phyloP scores from a whole-genome alignment of 2,329 filamentous ascomycete species.

The Cordyceps tenuipes region DNA sequence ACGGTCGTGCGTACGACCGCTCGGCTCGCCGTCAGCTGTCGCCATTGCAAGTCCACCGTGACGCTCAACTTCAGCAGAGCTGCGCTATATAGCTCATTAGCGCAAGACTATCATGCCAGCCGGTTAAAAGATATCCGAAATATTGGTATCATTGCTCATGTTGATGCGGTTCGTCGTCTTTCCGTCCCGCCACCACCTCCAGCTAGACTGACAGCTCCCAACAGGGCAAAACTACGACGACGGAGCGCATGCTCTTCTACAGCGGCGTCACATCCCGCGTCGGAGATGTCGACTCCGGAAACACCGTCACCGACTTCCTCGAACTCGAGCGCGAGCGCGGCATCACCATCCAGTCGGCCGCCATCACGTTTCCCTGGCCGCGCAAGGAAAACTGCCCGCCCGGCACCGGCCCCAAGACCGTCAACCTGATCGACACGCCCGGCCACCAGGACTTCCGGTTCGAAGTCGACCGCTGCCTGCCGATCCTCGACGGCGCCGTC shows the following conservation, averaged over 20 bases:
- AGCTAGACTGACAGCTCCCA: neutral
- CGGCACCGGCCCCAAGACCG: slow-evolving; percentile 48
- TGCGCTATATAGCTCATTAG: slow-evolving; percentile 12
- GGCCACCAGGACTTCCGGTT: slow-evolving; percentile 97
- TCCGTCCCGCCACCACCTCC: neutral
- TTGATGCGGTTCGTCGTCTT: slow-evolving; percentile 62
- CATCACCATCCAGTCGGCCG: slow-evolving; percentile 96
- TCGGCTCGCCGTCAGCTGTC: neutral
- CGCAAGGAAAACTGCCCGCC: slow-evolving; percentile 38
- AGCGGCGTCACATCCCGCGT: slow-evolving; percentile 82
- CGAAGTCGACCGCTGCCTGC: slow-evolving; percentile 83
- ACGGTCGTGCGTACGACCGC: neutral
- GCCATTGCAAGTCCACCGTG: neutral
- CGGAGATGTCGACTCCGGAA: slow-evolving; percentile 93
- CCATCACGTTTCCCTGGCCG: slow-evolving; percentile 93
- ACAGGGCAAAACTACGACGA: slow-evolving; percentile 91
- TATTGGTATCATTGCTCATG: slow-evolving; percentile 97
- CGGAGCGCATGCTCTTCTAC: slow-evolving; percentile 97
- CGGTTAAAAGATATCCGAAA: slow-evolving; percentile 61
- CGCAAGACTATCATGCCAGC: slow-evolving; percentile 9
- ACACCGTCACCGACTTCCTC: slow-evolving; percentile 94
- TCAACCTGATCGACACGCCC: slow-evolving; percentile 93
- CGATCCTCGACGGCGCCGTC: slow-evolving; percentile 82
- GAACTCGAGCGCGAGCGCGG: slow-evolving; percentile 85
- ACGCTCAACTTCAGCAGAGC: neutral